Evolutionary conservation across 2,329 filamentous ascomycete species (phyloP).

Genomic region (Cercospora sesami): DNA sequence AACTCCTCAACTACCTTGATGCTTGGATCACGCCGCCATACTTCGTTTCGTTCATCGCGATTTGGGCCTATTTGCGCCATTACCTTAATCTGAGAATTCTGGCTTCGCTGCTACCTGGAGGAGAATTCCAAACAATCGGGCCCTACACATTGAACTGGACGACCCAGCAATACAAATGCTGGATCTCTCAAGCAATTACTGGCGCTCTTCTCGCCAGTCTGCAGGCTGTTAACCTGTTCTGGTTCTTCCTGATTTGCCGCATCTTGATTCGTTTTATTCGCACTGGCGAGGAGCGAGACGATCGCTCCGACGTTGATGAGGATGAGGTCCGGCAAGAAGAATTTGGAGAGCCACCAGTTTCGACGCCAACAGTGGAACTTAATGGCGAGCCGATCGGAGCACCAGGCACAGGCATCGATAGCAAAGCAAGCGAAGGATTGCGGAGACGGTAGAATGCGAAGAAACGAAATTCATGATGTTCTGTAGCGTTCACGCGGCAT

Average conservation of each 20-base stretch:
- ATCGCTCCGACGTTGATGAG: slow-evolving; percentile 71
- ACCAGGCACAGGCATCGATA: slow-evolving; percentile 19
- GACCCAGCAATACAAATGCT: slow-evolving; percentile 74
- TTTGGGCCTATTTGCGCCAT: slow-evolving; percentile 90
- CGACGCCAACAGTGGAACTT: slow-evolving; percentile 22
- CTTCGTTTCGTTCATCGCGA: slow-evolving; percentile 75
- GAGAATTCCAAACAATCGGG: slow-evolving; percentile 70
- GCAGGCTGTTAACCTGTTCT: slow-evolving; percentile 77
- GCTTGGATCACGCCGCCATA: slow-evolving; percentile 76
- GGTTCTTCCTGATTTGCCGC: slow-evolving; percentile 74
- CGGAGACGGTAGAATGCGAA: slow-evolving; percentile 13
- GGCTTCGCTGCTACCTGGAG: slow-evolving; percentile 65
- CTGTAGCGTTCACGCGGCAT: slow-evolving; percentile 2
- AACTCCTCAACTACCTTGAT: slow-evolving; percentile 88
- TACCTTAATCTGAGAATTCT: slow-evolving; percentile 78
- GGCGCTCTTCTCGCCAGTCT: slow-evolving; percentile 63
- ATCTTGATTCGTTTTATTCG: slow-evolving; percentile 71
- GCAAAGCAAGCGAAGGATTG: slow-evolving; percentile 14
- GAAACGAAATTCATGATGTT: not conserved
- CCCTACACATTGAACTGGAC: slow-evolving; percentile 77
- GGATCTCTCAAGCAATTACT: slow-evolving; percentile 67
- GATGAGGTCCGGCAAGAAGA: slow-evolving; percentile 52
- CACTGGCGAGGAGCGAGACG: slow-evolving; percentile 64
- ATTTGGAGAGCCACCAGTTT: slow-evolving; percentile 29
- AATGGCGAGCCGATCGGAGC: slow-evolving; percentile 28